phyloP scores from a whole-genome alignment of 192 early-diverging fungal species.

The Coemansia erecta region DNA sequence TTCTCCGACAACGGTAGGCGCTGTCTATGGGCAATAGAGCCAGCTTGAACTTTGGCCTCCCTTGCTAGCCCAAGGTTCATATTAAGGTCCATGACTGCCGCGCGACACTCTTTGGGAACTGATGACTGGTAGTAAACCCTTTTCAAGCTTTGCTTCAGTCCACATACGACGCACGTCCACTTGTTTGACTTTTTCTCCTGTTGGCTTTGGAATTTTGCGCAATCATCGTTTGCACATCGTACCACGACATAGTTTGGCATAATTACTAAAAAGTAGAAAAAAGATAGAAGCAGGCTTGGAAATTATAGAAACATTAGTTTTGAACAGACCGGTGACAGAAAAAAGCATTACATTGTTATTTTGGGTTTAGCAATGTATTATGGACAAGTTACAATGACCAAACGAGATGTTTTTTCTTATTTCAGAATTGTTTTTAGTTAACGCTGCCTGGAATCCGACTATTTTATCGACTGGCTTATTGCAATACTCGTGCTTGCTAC shows the following conservation, averaged over 20 bases:
- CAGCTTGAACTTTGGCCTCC: constrained; percentile 5
- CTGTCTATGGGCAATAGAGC: neutral
- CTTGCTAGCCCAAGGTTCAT: constrained; percentile 34
- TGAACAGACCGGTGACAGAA: too few species aligned
- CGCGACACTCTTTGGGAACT: constrained; percentile 40
- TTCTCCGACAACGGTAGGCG: neutral
- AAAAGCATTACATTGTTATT: too few species aligned
- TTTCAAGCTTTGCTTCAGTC: constrained; percentile 44
- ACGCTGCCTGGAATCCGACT: too few species aligned
- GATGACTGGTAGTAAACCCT: constrained; percentile 45
- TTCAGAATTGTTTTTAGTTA: too few species aligned
- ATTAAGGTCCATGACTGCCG: constrained; percentile 43
- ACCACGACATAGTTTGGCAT: constrained; percentile 53
- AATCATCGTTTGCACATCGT: constrained; percentile 42
- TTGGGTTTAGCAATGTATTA: too few species aligned
- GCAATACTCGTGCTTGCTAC: too few species aligned
- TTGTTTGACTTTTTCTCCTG: constrained; percentile 50
- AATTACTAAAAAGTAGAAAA: too few species aligned
- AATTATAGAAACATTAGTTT: too few species aligned
- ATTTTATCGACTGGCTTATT: too few species aligned
- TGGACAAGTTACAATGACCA: too few species aligned
- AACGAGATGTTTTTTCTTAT: too few species aligned
- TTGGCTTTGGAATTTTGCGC: constrained; percentile 49
- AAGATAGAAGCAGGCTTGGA: too few species aligned
- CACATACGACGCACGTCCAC: constrained; percentile 53